Conservation (phyloP, 2,329 filamentous ascomycete genomes). For the Aspergillus sergii region DNA sequence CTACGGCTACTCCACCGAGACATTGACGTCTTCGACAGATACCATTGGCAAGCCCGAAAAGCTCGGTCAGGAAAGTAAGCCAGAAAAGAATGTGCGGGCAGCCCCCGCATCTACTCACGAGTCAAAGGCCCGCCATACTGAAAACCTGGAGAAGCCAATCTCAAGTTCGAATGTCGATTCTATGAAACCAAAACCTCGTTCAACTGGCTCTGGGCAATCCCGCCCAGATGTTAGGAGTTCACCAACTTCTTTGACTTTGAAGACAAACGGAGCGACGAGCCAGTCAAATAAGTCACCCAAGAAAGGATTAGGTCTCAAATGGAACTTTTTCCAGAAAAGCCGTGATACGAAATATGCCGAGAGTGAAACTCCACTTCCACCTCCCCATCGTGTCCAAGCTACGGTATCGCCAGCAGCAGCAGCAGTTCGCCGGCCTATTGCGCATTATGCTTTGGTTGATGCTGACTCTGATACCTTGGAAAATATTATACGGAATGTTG, state of each 20-base stretch:
- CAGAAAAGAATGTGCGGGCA: background rate
- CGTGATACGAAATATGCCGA: conserved; percentile 24
- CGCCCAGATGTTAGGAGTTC: background rate
- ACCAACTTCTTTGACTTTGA: background rate
- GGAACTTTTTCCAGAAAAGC: conserved; percentile 62
- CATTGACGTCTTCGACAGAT: conserved; percentile 31
- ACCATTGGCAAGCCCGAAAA: conserved; percentile 19
- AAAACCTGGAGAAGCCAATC: background rate
- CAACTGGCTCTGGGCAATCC: background rate
- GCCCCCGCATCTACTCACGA: background rate
- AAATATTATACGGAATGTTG: conserved; percentile 40
- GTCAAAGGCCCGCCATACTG: background rate
- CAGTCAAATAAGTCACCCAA: conserved; percentile 27
- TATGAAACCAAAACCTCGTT: background rate
- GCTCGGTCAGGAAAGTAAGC: background rate
- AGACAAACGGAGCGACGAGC: background rate
- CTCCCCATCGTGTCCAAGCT: conserved; percentile 41
- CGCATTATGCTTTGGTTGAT: conserved; percentile 63
- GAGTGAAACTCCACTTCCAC: conserved; percentile 23
- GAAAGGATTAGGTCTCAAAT: conserved; percentile 45
- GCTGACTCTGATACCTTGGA: conserved; percentile 44
- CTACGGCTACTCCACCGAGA: conserved; percentile 37
- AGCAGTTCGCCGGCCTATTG: conserved; percentile 48
- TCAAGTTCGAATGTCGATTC: background rate
- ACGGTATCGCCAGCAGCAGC: conserved; percentile 39